Conservation (phyloP, 352 stramenopile genomes). For the Phytopythium oedochilum region DNA sequence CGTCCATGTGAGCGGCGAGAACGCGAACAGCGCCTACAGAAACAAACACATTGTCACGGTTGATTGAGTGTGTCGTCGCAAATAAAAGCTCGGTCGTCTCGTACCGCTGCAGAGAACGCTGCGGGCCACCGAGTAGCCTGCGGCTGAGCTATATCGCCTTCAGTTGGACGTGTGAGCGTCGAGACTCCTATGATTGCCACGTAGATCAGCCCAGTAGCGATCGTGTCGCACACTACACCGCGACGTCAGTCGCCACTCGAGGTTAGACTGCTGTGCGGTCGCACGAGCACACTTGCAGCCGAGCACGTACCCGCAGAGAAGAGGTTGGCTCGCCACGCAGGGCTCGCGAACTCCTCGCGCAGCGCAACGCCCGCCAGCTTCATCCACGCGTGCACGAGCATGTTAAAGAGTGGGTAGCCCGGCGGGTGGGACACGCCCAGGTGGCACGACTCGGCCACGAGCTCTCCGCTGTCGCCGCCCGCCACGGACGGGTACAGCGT, state of each 20-base stretch:
- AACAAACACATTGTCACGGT: not conserved
- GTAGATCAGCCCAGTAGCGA: constrained; percentile 53
- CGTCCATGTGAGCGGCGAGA: constrained; percentile 93
- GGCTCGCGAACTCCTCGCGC: constrained; percentile 5
- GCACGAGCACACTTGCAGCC: not conserved
- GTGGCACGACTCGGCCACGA: constrained; percentile 92
- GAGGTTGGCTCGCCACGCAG: constrained; percentile 87
- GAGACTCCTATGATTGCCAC: constrained; percentile 22
- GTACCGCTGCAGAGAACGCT: constrained; percentile 53
- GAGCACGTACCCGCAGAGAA: constrained; percentile 62
- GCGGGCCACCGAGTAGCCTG: constrained; percentile 17
- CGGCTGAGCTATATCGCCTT: not conserved
- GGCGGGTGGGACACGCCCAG: constrained; percentile 92
- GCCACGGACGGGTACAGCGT: constrained; percentile 86
- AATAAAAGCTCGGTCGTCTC: constrained; percentile 3
- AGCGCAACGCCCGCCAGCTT: not conserved
- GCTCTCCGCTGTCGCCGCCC: constrained; percentile 89
- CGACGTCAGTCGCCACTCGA: not conserved
- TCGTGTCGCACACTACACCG: constrained; percentile 49
- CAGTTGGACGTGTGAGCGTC: not conserved
- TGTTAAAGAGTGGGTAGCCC: constrained; percentile 93
- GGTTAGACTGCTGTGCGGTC: not conserved
- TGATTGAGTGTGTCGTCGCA: not conserved
- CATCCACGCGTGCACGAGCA: constrained; percentile 79
- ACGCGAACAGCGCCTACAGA: constrained; percentile 77